A percentile compares a stretch with the other conserved stretches of the same genome.
phyloP scores from a whole-genome alignment of 257 asterid species.

The Nicotiana otophora region DNA sequence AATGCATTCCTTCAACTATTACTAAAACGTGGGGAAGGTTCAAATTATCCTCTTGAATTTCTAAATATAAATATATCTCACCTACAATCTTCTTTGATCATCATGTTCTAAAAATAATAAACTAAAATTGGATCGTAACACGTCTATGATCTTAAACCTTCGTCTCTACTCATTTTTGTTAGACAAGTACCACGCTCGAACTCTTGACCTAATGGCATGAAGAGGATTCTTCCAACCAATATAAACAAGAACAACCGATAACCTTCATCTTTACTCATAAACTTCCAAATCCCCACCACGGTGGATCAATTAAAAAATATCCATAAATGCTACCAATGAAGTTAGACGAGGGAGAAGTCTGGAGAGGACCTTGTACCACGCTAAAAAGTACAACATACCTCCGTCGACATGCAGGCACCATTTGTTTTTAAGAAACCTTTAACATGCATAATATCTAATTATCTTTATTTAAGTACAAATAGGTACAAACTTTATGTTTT shows the following conservation, averaged over 20 bases:
- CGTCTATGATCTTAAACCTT: not conserved
- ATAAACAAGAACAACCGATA: too few relatives aligned
- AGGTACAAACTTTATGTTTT: not conserved
- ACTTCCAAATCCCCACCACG: not conserved
- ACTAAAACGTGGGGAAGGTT: not conserved
- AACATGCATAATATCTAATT: not conserved
- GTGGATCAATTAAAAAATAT: too few relatives aligned
- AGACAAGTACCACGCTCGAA: too few relatives aligned
- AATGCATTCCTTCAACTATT: not conserved
- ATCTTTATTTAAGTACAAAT: not conserved
- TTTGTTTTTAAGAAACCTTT: not conserved
- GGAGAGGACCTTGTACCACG: not conserved
- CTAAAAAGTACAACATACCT: not conserved
- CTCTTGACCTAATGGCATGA: too few relatives aligned
- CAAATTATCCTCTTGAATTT: not conserved
- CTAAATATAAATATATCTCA: not conserved
- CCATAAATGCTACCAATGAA: not conserved
- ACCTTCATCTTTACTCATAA: not conserved
- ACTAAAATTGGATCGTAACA: too few relatives aligned
- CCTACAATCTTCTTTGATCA: not conserved
- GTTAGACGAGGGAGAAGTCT: not conserved
- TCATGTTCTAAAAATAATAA: too few relatives aligned
- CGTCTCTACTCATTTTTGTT: not conserved
- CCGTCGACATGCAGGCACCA: not conserved
- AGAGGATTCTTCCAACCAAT: too few relatives aligned